Evolutionary conservation across 768 basidiomycete species (phyloP).

Genomic region (Naganishia antarctica): DNA sequence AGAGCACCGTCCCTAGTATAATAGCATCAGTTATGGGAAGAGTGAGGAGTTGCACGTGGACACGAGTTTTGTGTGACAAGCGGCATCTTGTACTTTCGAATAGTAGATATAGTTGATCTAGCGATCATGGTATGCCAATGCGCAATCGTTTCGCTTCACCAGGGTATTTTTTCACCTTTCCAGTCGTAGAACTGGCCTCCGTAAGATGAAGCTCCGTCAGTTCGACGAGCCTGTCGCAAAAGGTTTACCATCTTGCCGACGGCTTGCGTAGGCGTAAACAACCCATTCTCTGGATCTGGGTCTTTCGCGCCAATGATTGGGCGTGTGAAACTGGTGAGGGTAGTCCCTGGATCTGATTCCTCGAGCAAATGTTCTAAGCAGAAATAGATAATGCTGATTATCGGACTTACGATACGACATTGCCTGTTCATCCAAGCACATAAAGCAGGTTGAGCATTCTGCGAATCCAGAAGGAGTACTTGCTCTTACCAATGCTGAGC

Average conservation of each 20-base stretch:
- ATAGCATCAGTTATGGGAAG: too few species aligned
- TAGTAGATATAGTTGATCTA: too few species aligned
- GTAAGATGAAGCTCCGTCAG: slow-evolving; percentile 25
- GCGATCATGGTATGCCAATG: too few species aligned
- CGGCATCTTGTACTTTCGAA: too few species aligned
- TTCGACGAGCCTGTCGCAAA: slow-evolving; percentile 36
- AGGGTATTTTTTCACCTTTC: slow-evolving; percentile 43
- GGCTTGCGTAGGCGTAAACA: slow-evolving; percentile 46
- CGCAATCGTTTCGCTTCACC: slow-evolving; percentile 36
- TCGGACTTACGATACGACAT: slow-evolving; percentile 37
- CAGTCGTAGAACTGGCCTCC: slow-evolving; percentile 47
- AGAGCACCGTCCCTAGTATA: too few species aligned
- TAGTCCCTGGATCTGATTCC: slow-evolving; percentile 44
- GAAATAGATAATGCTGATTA: not conserved
- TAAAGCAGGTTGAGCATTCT: slow-evolving; percentile 29
- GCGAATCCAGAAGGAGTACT: slow-evolving; percentile 33
- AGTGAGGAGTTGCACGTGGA: too few species aligned
- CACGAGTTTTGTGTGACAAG: too few species aligned
- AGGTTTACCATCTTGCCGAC: slow-evolving; percentile 38
- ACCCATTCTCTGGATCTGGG: slow-evolving; percentile 45
- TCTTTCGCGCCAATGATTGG: slow-evolving; percentile 42
- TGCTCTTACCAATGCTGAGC: slow-evolving; percentile 45
- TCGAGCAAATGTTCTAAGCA: not conserved
- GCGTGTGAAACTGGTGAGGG: slow-evolving; percentile 43
- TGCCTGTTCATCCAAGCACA: slow-evolving; percentile 31